A percentile compares a stretch with the other conserved stretches of the same genome.
Conservation (phyloP, 2,329 filamentous ascomycete species). For the Exserohilum rostratum region DNA sequence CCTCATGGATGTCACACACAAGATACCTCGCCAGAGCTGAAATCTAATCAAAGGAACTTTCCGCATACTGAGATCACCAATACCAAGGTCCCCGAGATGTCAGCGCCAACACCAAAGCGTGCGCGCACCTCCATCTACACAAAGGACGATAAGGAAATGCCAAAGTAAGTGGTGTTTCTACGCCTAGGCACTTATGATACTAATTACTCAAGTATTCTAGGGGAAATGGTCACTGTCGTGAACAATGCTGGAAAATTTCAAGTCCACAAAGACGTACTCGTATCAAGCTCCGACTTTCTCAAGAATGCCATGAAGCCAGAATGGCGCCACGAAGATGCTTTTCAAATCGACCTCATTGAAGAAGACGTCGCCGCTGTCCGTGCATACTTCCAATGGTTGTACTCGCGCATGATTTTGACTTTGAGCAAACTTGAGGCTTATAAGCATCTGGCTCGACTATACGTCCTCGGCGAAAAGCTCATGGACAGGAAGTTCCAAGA, state of each 20-base stretch:
- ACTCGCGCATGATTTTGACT: not conserved
- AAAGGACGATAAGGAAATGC: not conserved
- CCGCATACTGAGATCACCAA: too few relatives aligned
- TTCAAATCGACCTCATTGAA: slow-evolving; percentile 5
- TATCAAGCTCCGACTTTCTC: not conserved
- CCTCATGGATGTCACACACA: too few relatives aligned
- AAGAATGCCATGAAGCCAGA: not conserved
- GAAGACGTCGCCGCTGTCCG: slow-evolving; percentile 4
- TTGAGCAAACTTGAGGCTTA: too few relatives aligned
- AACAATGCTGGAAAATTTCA: not conserved
- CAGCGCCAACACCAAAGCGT: not conserved
- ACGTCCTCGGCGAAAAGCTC: slow-evolving; percentile 1
- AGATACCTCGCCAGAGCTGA: too few relatives aligned
- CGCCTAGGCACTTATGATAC: not conserved
- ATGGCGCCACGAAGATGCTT: not conserved
- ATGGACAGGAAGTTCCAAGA: slow-evolving; percentile 2
- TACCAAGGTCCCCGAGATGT: not conserved
- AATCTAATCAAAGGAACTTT: too few relatives aligned
- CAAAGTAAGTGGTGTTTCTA: not conserved
- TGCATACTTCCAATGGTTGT: slow-evolving; percentile 10
- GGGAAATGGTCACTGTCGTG: not conserved
- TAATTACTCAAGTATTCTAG: not conserved
- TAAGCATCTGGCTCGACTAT: not conserved
- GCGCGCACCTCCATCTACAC: not conserved
- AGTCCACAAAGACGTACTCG: not conserved